Evolutionary conservation across 257 asterid genomes (phyloP).

Genomic region (Solanum commersonii): DNA sequence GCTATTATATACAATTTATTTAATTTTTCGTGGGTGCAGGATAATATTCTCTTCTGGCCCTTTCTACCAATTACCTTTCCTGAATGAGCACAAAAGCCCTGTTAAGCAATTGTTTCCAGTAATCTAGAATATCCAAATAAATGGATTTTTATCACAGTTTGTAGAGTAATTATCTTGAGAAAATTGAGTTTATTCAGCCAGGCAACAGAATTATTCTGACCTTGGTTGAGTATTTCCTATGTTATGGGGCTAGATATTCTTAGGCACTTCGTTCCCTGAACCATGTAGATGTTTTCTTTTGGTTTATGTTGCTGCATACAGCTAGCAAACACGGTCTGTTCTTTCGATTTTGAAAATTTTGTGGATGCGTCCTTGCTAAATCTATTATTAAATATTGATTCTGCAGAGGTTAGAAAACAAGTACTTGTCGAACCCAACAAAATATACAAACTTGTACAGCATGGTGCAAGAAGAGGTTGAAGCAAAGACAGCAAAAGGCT

Average conservation of each 20-base stretch:
- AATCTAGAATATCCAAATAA: background rate
- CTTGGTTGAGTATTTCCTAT: background rate
- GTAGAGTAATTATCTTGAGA: background rate
- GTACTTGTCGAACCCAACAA: conserved; percentile 56
- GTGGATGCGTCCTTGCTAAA: background rate
- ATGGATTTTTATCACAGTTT: background rate
- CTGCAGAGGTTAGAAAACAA: conserved; percentile 83
- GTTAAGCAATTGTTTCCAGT: background rate
- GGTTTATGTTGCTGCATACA: background rate
- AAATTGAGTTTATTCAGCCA: background rate
- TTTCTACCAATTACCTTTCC: background rate
- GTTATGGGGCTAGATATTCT: background rate
- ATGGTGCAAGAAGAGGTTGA: conserved; percentile 89
- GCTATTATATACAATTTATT: too few relatives aligned
- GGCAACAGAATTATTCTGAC: background rate
- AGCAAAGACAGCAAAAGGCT: conserved; percentile 82
- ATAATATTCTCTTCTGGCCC: background rate
- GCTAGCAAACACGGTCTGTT: background rate
- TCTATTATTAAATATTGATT: background rate
- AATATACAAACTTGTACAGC: conserved; percentile 60
- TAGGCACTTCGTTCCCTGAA: background rate
- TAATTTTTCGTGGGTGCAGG: background rate
- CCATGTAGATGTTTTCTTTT: background rate
- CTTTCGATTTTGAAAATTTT: background rate
- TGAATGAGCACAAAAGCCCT: background rate